These are phyloP conservation scores for Ceratobasidium papillatum DNA, from an alignment of 1,284 basidiomycete species.

Conservation along the genomic window DNA sequence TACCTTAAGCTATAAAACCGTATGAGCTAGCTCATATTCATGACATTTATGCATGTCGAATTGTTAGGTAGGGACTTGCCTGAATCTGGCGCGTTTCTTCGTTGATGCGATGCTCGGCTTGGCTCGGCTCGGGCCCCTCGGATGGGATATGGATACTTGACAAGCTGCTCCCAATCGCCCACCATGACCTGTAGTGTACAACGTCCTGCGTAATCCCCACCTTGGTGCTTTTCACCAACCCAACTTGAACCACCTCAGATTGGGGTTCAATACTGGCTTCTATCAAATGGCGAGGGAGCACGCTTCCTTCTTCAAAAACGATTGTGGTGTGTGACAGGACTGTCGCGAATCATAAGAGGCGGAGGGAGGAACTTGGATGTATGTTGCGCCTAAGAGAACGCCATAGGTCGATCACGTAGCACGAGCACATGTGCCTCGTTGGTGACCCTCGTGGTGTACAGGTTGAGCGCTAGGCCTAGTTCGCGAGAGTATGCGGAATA, in stretches of 20 bases:
- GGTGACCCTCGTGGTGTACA: no score
- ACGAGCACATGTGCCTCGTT: background rate
- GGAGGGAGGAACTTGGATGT: background rate
- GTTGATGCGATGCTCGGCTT: no score
- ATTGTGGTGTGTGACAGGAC: no score
- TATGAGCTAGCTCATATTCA: background rate
- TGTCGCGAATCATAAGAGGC: no score
- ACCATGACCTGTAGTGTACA: background rate
- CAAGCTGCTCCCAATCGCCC: background rate
- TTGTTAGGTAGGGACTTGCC: background rate
- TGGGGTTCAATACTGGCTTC: background rate
- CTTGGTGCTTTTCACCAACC: background rate
- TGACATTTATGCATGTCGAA: background rate
- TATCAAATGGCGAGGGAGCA: background rate
- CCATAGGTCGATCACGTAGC: constrained; percentile 18
- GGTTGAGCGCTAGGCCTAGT: no score
- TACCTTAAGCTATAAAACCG: background rate
- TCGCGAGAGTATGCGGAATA: background rate
- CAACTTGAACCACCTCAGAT: background rate
- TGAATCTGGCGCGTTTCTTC: background rate
- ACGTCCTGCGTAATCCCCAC: background rate
- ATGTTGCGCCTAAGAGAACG: background rate
- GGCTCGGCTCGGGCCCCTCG: background rate
- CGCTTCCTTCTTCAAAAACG: background rate
- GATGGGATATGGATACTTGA: constrained; percentile 10